phyloP scores from a whole-genome alignment of 164 flowering plant species.

The Vitis amurensis region DNA sequence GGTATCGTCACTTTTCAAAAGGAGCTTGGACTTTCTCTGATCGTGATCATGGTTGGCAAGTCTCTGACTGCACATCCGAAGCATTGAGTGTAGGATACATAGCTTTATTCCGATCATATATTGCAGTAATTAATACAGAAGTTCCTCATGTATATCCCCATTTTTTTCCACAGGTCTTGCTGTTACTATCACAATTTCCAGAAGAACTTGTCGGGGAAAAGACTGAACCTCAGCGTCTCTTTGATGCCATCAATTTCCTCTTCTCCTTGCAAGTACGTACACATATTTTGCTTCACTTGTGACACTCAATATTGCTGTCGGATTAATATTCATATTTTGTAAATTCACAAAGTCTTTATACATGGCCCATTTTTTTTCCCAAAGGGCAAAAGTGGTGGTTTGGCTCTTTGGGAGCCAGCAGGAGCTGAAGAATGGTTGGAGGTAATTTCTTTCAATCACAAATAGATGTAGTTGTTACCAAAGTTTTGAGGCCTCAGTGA shows the following conservation, averaged over 20 bases:
- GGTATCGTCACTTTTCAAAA: conserved; percentile 57
- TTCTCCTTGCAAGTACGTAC: conserved; percentile 47
- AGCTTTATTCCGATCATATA: neutral
- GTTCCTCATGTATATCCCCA: neutral
- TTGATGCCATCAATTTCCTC: conserved; percentile 45
- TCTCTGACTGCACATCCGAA: conserved; percentile 67
- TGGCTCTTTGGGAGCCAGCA: too few relatives aligned
- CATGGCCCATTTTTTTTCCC: too few relatives aligned
- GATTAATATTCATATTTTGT: too few relatives aligned
- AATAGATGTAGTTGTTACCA: too few relatives aligned
- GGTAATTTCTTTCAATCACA: too few relatives aligned
- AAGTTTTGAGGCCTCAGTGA: too few relatives aligned
- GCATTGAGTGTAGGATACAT: conserved; percentile 41
- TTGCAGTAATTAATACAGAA: neutral
- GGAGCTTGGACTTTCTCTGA: conserved; percentile 69
- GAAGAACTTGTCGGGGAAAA: conserved; percentile 50
- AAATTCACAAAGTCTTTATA: too few relatives aligned
- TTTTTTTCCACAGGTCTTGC: conserved; percentile 35
- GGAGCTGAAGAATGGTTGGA: too few relatives aligned
- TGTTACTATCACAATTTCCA: conserved; percentile 46
- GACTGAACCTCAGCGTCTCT: conserved; percentile 35
- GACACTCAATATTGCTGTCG: too few relatives aligned
- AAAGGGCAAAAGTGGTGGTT: too few relatives aligned
- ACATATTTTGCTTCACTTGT: too few relatives aligned
- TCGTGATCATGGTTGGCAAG: conserved; percentile 70